Evolutionary conservation across 176 grass and related monocot species (phyloP).

Genomic region (Saccharum officinarum): DNA sequence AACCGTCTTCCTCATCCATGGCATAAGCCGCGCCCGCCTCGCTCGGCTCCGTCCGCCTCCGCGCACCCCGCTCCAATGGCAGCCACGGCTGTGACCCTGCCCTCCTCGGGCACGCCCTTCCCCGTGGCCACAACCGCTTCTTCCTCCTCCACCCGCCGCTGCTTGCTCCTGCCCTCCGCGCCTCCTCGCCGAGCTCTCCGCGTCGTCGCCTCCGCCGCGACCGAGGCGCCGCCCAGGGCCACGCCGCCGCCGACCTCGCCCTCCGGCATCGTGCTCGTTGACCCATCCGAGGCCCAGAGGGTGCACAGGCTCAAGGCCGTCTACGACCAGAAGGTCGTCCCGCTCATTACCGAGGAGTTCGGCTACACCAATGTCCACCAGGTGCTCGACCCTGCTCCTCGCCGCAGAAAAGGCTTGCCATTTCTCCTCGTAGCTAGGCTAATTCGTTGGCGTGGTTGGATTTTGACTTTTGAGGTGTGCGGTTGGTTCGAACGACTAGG

Average conservation of each 20-base stretch:
- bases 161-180: neutral
- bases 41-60: neutral
- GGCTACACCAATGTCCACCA: slow-evolving; percentile 84
- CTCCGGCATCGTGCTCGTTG: slow-evolving; percentile 72
- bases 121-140: slow-evolving; percentile 15
- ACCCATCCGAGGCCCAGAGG: slow-evolving; percentile 66
- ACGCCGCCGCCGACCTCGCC: slow-evolving; percentile 38
- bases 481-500: slow-evolving; percentile 37
- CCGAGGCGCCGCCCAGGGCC: slow-evolving; percentile 46
- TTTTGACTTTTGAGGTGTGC: neutral
- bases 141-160: slow-evolving; percentile 17
- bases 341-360: slow-evolving; percentile 82
- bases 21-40: slow-evolving; percentile 10
- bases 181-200: slow-evolving; percentile 18
- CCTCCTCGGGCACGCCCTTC: slow-evolving; percentile 31
- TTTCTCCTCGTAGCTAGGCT: neutral
- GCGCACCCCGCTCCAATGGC: slow-evolving; percentile 53
- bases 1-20: slow-evolving; percentile 26
- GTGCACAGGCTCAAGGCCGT: slow-evolving; percentile 61
- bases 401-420: neutral
- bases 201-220: slow-evolving; percentile 43
- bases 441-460: neutral
- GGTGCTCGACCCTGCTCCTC: slow-evolving; percentile 43
- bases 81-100: slow-evolving; percentile 49
- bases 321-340: slow-evolving; percentile 83